Percentiles rank a stretch among this genome's conserved stretches.
Conservation (phyloP, 2,329 filamentous ascomycete genomes). For the Trichothecium roseum region DNA sequence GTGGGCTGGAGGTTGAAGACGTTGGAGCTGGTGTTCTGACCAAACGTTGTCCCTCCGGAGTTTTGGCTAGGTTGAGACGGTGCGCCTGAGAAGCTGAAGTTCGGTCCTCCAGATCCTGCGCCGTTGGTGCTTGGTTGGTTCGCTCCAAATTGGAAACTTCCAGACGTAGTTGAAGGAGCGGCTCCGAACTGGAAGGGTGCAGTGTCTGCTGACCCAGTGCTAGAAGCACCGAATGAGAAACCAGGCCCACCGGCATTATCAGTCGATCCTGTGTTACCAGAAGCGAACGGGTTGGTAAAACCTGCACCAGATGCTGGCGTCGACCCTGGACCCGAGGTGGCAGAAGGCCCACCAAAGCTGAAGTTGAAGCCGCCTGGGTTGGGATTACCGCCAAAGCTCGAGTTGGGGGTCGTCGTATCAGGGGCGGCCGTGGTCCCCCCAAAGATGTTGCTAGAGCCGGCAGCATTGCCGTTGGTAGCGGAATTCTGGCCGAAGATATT, state of each 20-base stretch:
- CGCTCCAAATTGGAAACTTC: slow-evolving; percentile 27
- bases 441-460: slow-evolving; percentile 21
- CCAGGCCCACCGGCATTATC: background rate
- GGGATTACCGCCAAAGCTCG: slow-evolving; percentile 6
- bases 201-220: background rate
- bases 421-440: slow-evolving; percentile 14
- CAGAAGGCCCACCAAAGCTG: slow-evolving; percentile 8
- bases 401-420: background rate
- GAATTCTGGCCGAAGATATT: background rate
- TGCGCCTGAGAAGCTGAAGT: slow-evolving; percentile 9
- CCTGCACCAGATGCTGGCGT: slow-evolving; percentile 12
- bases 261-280: slow-evolving; percentile 11
- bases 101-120: slow-evolving; percentile 1
- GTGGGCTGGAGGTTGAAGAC: slow-evolving; percentile 30
- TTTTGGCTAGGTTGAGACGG: slow-evolving; percentile 10
- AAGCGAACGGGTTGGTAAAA: slow-evolving; percentile 30
- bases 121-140: slow-evolving; percentile 2
- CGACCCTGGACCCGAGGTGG: slow-evolving; percentile 3
- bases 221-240: slow-evolving; percentile 2
- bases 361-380: slow-evolving; percentile 15
- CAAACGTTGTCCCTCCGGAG: slow-evolving; percentile 6
- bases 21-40: slow-evolving; percentile 12
- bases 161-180: slow-evolving; percentile 15
- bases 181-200: slow-evolving; percentile 26
- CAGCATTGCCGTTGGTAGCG: slow-evolving; percentile 2